Conservation (phyloP, 2,329 filamentous ascomycete genomes). For the Byssochlamys sp. region DNA sequence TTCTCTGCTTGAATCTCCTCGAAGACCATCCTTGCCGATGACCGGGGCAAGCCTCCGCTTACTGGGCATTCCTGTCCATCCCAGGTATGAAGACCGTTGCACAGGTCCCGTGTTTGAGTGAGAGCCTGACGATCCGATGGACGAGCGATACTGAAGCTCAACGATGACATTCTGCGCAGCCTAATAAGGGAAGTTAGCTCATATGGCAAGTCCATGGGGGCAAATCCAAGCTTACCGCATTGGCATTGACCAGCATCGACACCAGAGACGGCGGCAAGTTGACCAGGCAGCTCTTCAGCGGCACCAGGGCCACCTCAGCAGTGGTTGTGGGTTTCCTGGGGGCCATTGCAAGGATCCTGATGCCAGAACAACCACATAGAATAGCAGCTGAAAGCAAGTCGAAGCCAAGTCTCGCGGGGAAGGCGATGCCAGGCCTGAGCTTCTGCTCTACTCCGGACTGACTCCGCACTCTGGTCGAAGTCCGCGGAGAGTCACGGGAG, state of each 20-base stretch:
- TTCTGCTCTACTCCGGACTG: constrained; percentile 16
- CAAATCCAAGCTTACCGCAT: constrained; percentile 56
- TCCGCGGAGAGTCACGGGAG: neutral
- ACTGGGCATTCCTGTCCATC: constrained; percentile 97
- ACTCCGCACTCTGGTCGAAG: constrained; percentile 3
- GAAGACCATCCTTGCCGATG: constrained; percentile 64
- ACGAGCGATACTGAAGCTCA: constrained; percentile 68
- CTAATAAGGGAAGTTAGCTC: constrained; percentile 38
- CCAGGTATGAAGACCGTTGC: constrained; percentile 69
- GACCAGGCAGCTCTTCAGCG: constrained; percentile 87
- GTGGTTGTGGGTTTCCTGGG: constrained; percentile 50
- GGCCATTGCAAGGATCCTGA: constrained; percentile 26
- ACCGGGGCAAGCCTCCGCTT: constrained; percentile 68
- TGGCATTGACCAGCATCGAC: constrained; percentile 74
- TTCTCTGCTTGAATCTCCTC: constrained; percentile 52
- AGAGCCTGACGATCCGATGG: constrained; percentile 20
- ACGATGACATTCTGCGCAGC: constrained; percentile 92
- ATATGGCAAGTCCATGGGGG: constrained; percentile 2
- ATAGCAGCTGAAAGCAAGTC: neutral
- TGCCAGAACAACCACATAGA: neutral
- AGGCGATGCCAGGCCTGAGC: constrained; percentile 14
- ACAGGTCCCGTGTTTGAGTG: constrained; percentile 39
- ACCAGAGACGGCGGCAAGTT: constrained; percentile 82
- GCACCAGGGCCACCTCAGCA: constrained; percentile 75
- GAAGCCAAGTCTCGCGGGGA: constrained; percentile 4